phyloP scores from a whole-genome alignment of 495 filamentous ascomycete species.

The Aspergillus bertholletiae region DNA sequence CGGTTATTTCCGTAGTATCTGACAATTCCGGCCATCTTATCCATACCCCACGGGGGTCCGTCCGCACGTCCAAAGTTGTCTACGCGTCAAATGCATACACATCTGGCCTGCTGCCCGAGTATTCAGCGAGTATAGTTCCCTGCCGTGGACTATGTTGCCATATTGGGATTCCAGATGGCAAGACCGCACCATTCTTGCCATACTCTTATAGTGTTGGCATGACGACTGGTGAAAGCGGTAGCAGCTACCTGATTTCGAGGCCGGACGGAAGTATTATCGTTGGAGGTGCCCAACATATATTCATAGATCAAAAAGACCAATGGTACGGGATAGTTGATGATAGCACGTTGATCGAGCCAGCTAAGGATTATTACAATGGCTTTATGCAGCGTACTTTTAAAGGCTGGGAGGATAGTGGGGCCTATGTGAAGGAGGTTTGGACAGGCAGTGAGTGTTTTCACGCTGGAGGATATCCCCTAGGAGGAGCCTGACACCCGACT shows the following conservation, averaged over 20 bases:
- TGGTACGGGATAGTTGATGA: slow-evolving; percentile 53
- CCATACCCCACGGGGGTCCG: slow-evolving; percentile 50
- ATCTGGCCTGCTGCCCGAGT: slow-evolving; percentile 48
- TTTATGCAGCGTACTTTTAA: slow-evolving; percentile 49
- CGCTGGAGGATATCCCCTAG: neutral
- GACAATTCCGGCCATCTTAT: slow-evolving; percentile 39
- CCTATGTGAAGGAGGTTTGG: slow-evolving; percentile 45
- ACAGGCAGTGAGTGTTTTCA: slow-evolving; percentile 34
- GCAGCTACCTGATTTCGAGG: slow-evolving; percentile 60
- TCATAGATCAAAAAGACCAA: slow-evolving; percentile 50
- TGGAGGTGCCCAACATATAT: slow-evolving; percentile 48
- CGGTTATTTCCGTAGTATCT: slow-evolving; percentile 36
- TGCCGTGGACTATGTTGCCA: slow-evolving; percentile 55
- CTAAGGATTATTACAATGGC: slow-evolving; percentile 51
- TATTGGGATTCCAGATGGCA: slow-evolving; percentile 56
- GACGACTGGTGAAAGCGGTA: slow-evolving; percentile 11
- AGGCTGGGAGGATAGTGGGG: slow-evolving; percentile 45
- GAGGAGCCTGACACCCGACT: neutral
- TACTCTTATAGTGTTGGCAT: slow-evolving; percentile 26
- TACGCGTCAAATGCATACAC: slow-evolving; percentile 76
- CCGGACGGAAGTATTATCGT: slow-evolving; percentile 73
- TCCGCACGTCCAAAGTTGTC: slow-evolving; percentile 53
- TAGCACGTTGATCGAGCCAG: slow-evolving; percentile 53
- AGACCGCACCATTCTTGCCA: slow-evolving; percentile 33
- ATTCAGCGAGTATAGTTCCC: slow-evolving; percentile 61